Evolutionary conservation across 371 early-diverging fungal species (phyloP).

Genomic region (Funneliformis caledonium): DNA sequence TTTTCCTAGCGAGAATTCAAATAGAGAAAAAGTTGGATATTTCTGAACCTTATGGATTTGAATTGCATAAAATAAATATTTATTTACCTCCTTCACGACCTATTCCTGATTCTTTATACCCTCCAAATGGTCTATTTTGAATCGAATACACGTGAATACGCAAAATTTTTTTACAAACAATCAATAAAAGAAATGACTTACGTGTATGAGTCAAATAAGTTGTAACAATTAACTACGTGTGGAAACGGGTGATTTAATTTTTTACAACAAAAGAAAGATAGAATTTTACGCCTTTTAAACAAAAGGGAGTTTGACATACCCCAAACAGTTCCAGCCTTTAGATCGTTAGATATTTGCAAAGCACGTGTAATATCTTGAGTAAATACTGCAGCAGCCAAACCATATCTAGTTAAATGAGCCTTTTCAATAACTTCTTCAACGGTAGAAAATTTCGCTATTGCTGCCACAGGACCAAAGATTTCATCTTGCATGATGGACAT

Average conservation of each 20-base stretch:
- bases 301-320: slow-evolving; percentile 47
- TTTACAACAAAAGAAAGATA: too few species aligned
- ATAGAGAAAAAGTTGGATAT: too few species aligned
- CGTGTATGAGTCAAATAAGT: too few species aligned
- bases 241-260: too few species aligned
- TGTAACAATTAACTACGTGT: too few species aligned
- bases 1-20: slow-evolving; percentile 40
- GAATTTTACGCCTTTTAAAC: too few species aligned
- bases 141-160: neutral
- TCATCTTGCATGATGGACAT: slow-evolving; percentile 81
- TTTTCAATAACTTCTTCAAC: slow-evolving; percentile 77
- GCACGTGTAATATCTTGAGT: slow-evolving; percentile 71
- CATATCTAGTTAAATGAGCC: slow-evolving; percentile 81
- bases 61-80: too few species aligned
- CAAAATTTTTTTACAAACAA: too few species aligned
- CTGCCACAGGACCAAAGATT: slow-evolving; percentile 92
- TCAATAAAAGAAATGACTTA: too few species aligned
- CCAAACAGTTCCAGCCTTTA: slow-evolving; percentile 87
- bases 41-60: too few species aligned
- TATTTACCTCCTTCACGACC: slow-evolving; percentile 61
- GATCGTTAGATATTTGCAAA: slow-evolving; percentile 62
- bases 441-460: slow-evolving; percentile 73
- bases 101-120: slow-evolving; percentile 85
- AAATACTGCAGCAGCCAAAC: slow-evolving; percentile 88
- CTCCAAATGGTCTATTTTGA: slow-evolving; percentile 79